Evolutionary conservation across 768 basidiomycete species (phyloP), one percentile per base, ranked within the genome.

Genomic region (Amanita exitialis): DNA sequence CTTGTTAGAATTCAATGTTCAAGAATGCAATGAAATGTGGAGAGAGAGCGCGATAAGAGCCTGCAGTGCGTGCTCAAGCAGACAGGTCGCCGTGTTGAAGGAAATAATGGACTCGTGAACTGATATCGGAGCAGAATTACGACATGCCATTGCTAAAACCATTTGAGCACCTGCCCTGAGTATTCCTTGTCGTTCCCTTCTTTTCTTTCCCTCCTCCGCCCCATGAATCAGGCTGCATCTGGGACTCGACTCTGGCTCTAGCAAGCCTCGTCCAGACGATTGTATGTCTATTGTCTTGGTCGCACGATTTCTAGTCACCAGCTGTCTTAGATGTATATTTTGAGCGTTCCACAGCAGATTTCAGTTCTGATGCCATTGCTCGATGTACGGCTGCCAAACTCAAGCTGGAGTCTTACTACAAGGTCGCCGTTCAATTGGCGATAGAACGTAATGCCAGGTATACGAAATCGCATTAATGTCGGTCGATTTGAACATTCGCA

Each of bases 381-480:
- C 87, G 88, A 45, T 85, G 90, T 6, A 95, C 91, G 44, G 89
- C 88, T 21, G 92, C 94, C 16, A 96, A 96, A 65, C 80, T 97
- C 66, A 96, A 96, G 68, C 83, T 99, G 51, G 94, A 95, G 68
- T 89, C 94, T 42, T 97, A 85, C 72, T 99, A 99, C 76, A 97
- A 97, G 68, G 87, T 97, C 52, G 92, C 94, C 4, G 95, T 99
- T 30, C 93, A 98, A 64, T 79, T 90, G 55, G 95, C 95, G 44
- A 95, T 99, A 56, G 93, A 93, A 64, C 76, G 95, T 53, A 97
- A 97, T 67, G 85, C 86, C 46, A 80, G 95, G 94, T 95, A 60
- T 48, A 61, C 52, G 56, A 49, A 58, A 51, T 6, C 20, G 20
- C 36, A 6, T 46, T 18, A 20, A 53, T 20, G 27, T 39, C 36